Conservation (phyloP, 164 flowering plant genomes). For the Vitis labrusca region DNA sequence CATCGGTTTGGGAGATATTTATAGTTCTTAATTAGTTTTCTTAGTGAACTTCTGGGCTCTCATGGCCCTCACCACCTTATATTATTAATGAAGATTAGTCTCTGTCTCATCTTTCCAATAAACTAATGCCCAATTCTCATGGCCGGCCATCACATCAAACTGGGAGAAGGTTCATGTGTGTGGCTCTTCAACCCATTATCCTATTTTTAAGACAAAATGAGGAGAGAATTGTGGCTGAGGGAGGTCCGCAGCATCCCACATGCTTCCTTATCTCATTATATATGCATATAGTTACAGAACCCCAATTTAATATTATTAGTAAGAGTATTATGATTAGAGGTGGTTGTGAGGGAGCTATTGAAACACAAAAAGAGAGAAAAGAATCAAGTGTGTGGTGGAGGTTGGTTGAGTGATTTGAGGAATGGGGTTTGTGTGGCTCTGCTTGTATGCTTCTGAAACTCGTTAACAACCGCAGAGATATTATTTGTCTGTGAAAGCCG, state of each 20-base stretch:
- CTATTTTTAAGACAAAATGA: neutral
- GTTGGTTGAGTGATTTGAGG: slow-evolving; percentile 11
- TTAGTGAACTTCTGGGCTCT: neutral
- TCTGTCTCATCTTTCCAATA: slow-evolving; percentile 8
- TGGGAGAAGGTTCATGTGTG: neutral
- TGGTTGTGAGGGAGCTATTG: neutral
- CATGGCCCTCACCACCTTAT: neutral
- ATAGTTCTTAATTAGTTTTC: neutral
- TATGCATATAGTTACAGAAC: too few relatives aligned
- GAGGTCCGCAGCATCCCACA: neutral
- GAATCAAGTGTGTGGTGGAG: slow-evolving; percentile 16
- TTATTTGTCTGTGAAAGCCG: neutral
- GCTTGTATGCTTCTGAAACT: slow-evolving; percentile 3
- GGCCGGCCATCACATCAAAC: slow-evolving; percentile 27
- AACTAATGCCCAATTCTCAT: slow-evolving; percentile 4
- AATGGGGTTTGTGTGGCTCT: slow-evolving; percentile 1
- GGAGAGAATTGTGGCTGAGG: slow-evolving; percentile 15
- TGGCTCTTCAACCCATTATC: too few relatives aligned
- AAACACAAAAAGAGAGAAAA: neutral
- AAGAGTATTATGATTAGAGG: neutral
- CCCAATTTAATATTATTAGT: neutral
- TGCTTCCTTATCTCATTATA: neutral
- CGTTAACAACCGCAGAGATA: slow-evolving; percentile 3
- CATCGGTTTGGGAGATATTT: slow-evolving; percentile 12
- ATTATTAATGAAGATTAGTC: neutral